Percentiles rank a stretch among this genome's conserved stretches.
phyloP scores from a whole-genome alignment of 1,284 basidiomycete species.

The Ustilago loliicola region DNA sequence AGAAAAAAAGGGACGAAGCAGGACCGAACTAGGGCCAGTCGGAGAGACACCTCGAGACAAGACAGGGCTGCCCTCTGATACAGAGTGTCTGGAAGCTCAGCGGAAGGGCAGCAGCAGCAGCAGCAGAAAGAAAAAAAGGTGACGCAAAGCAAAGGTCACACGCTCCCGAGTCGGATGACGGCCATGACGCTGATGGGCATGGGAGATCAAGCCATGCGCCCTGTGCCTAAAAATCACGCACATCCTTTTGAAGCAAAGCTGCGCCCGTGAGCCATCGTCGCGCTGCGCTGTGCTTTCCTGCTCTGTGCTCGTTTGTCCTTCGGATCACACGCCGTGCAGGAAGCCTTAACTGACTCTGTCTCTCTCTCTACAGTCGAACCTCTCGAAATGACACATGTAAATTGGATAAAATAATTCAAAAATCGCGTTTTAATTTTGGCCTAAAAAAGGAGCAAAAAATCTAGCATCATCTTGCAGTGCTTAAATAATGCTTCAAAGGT shows the following conservation, averaged over 20 bases:
- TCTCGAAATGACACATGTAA: no score
- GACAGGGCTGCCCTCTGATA: no score
- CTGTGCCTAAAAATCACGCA: neutral
- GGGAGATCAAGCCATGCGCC: conserved; percentile 12
- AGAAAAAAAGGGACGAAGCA: conserved; percentile 1
- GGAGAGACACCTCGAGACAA: no score
- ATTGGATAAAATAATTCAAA: no score
- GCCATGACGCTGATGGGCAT: conserved; percentile 7
- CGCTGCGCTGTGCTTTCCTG: neutral
- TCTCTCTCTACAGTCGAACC: neutral
- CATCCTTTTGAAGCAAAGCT: neutral
- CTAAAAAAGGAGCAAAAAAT: no score
- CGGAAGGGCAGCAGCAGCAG: no score
- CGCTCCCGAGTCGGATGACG: conserved; percentile 12
- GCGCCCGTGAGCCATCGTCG: neutral
- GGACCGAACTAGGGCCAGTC: neutral
- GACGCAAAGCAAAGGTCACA: conserved; percentile 3
- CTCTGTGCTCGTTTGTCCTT: neutral
- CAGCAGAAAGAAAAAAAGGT: neutral
- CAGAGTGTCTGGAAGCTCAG: no score
- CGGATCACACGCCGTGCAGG: neutral
- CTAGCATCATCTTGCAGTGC: no score
- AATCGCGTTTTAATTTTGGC: no score
- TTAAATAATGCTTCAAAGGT: no score
- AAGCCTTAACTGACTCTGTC: neutral